Evolutionary conservation across 2,329 filamentous ascomycete genomes (phyloP).

Genomic region (Waltergamsia citrina): DNA sequence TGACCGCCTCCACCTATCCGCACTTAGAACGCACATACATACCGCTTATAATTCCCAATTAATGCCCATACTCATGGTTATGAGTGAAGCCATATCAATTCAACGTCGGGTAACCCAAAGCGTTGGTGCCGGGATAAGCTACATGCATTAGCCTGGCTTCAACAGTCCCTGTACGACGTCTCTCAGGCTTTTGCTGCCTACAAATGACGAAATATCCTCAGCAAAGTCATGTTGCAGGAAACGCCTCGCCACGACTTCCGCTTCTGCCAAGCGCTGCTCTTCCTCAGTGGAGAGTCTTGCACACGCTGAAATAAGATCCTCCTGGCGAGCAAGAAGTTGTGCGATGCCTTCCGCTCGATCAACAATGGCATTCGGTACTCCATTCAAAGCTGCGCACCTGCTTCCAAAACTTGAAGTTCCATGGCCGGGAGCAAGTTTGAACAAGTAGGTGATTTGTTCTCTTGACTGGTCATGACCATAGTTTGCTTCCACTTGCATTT

Average conservation of each 20-base stretch:
- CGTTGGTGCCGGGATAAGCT: no score
- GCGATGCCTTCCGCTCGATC: constrained; percentile 68
- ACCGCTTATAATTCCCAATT: no score
- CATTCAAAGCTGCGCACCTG: constrained; percentile 78
- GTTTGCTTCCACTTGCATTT: constrained; percentile 64
- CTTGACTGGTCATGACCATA: constrained; percentile 36
- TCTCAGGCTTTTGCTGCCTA: no score
- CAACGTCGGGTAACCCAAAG: no score
- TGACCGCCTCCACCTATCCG: no score
- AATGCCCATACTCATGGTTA: no score
- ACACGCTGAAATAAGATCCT: constrained; percentile 68
- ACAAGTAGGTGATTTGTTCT: constrained; percentile 65
- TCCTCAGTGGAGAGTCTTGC: constrained; percentile 57
- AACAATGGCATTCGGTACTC: constrained; percentile 63
- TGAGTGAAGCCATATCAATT: no score
- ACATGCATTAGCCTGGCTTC: no score
- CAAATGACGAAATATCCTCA: no score
- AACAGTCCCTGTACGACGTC: no score
- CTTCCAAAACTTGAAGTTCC: constrained; percentile 79
- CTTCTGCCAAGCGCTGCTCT: constrained; percentile 54
- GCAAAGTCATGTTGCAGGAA: constrained; percentile 36
- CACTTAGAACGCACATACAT: no score
- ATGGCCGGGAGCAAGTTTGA: constrained; percentile 56
- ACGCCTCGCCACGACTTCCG: constrained; percentile 48
- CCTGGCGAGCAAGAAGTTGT: constrained; percentile 56